Evolutionary conservation across 768 basidiomycete species (phyloP).

Genomic region (Tulasnella sp.): DNA sequence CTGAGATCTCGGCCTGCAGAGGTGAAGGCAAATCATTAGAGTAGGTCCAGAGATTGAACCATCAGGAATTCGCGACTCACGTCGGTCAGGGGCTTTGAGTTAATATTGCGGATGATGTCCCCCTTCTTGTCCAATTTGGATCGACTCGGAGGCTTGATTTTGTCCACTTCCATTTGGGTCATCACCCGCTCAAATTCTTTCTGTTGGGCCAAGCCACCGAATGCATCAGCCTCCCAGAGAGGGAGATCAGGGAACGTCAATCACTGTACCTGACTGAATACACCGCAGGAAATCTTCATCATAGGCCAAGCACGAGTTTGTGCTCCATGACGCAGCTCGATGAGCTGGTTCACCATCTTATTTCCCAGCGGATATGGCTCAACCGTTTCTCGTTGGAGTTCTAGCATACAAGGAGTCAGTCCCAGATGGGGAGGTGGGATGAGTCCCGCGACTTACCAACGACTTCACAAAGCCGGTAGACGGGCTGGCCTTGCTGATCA

Average conservation of each 20-base stretch:
- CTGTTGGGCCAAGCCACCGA: slow-evolving; percentile 40
- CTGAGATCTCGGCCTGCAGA: slow-evolving; percentile 69
- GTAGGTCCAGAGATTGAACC: neutral
- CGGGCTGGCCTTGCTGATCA: slow-evolving; percentile 47
- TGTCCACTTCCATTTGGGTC: slow-evolving; percentile 46
- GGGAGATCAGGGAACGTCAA: neutral
- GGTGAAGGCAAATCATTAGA: neutral
- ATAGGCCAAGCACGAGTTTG: slow-evolving; percentile 60
- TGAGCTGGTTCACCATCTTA: slow-evolving; percentile 54
- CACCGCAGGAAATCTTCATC: slow-evolving; percentile 80
- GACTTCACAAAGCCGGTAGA: slow-evolving; percentile 83
- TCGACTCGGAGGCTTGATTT: slow-evolving; percentile 63
- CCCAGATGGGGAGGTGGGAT: slow-evolving; percentile 21
- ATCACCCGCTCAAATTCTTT: slow-evolving; percentile 66
- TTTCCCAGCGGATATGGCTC: slow-evolving; percentile 74
- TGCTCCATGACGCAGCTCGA: slow-evolving; percentile 76
- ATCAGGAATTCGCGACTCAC: slow-evolving; percentile 41
- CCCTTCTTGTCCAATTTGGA: slow-evolving; percentile 62
- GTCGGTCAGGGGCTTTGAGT: slow-evolving; percentile 70
- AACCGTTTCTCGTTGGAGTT: slow-evolving; percentile 48
- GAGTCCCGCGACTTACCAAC: slow-evolving; percentile 49
- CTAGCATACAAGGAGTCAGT: slow-evolving; percentile 37
- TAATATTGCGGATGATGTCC: slow-evolving; percentile 55
- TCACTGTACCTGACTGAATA: slow-evolving; percentile 55
- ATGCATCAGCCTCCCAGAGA: neutral